A percentile compares a stretch with the other conserved stretches of the same genome.
Conservation (phyloP, 2,329 filamentous ascomycete species). For the Fusarium pilosicola region DNA sequence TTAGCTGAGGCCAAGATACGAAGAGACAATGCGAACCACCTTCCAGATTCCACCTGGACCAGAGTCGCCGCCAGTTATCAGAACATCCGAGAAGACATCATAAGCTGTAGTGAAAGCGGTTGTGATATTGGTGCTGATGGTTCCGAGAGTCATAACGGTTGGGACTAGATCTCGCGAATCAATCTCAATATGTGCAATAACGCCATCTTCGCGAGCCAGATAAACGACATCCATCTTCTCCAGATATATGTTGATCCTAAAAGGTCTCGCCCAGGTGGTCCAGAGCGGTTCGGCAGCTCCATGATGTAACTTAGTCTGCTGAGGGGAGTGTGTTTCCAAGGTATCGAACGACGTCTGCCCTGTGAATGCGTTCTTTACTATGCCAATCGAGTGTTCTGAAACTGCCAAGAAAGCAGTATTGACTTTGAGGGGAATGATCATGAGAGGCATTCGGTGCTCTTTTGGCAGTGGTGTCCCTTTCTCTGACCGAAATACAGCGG, state of each 20-base stretch:
- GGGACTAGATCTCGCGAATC: slow-evolving; percentile 65
- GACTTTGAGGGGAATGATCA: slow-evolving; percentile 78
- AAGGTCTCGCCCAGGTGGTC: slow-evolving; percentile 85
- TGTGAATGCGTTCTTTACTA: slow-evolving; percentile 65
- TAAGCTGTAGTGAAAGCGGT: slow-evolving; percentile 83
- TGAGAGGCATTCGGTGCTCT: slow-evolving; percentile 68
- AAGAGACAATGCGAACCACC: slow-evolving; percentile 54
- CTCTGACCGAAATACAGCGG: slow-evolving; percentile 56
- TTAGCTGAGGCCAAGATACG: slow-evolving; percentile 7
- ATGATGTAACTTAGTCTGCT: slow-evolving; percentile 57
- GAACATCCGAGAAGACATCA: slow-evolving; percentile 75
- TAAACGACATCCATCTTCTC: slow-evolving; percentile 81
- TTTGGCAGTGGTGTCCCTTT: slow-evolving; percentile 61
- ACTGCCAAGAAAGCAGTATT: slow-evolving; percentile 77
- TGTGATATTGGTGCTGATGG: slow-evolving; percentile 77
- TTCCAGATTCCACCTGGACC: slow-evolving; percentile 82
- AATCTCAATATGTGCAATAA: slow-evolving; percentile 78
- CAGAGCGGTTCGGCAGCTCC: slow-evolving; percentile 69
- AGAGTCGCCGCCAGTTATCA: slow-evolving; percentile 81
- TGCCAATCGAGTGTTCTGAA: slow-evolving; percentile 66
- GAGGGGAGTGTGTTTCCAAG: slow-evolving; percentile 54
- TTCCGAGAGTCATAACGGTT: slow-evolving; percentile 68
- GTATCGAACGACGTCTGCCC: slow-evolving; percentile 60
- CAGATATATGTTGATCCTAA: slow-evolving; percentile 71
- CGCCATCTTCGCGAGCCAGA: slow-evolving; percentile 87